Base-by-base conservation (phyloP, 2,329 filamentous ascomycete species). In the Curvularia lunata region DNA sequence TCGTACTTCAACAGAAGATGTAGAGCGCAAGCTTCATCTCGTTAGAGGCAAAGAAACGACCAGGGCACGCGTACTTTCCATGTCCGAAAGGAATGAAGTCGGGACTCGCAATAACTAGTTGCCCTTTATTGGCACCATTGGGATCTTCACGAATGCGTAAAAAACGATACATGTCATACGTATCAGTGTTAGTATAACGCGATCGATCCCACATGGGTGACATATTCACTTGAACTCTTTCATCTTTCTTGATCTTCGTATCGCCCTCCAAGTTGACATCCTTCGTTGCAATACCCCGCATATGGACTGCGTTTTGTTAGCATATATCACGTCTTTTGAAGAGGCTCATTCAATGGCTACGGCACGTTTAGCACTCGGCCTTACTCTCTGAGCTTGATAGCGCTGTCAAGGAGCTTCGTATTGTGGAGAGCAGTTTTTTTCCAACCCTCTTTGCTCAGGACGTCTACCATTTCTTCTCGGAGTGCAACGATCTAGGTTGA, bases 1-100 rank as follows among this genome's bases (percentile, higher is more conserved):
- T 69, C 64, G 30, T 62, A 68, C 27, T 59, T 56, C 13, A 61
- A 40, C 27, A 69, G 30, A 9, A 68, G 19, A 51, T 67, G 50
- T 8, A 30, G 30, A 34, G 30, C 30, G 12, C 30, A 34, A 34
- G 10, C 30, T 34, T 34, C 10, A 34, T 13, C 12, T 34, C 12
- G 30, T 34, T 34, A 12, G 30, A 34, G 10, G 30, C 30, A 9
- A 34, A 34, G 30, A 34, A 34, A 16, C 30, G 30, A 13, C 10
- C 30, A 34, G 30, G 30, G 30, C 30, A 34, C 12, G 30, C 30
- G 12, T 34, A 34, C 12, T 34, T 34, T 10, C 12, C 30, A 34
- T 34, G 30, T 4, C 30, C 30, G 12, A 34, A 34, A 34, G 28
- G 28, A 2, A 30, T 6, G 9, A 30, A 8, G 1, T 66, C 53